A percentile compares a stretch with the other conserved stretches of the same genome.
Evolutionary conservation across 208 protist genomes (phyloP).

Genomic region (Crithidia thermophila): DNA sequence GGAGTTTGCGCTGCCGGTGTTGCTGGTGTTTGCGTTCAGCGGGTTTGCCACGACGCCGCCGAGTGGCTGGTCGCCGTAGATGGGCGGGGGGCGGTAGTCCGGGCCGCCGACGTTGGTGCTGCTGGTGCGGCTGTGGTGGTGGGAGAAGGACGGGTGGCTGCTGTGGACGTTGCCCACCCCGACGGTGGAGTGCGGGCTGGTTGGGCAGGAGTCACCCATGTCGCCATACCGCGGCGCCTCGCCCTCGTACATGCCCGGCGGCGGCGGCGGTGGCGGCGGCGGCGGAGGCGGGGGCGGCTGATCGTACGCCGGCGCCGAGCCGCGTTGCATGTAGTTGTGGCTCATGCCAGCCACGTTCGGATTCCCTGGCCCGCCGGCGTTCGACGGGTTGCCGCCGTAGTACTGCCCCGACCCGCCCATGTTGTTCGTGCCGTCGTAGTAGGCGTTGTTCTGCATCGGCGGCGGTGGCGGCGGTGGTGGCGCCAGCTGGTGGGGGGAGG

Average conservation of each 20-base stretch:
- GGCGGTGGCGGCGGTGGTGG: conserved; percentile 3
- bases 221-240: neutral
- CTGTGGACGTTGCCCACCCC: neutral
- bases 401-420: neutral
- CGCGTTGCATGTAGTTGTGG: neutral
- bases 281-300: neutral
- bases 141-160: conserved; percentile 9
- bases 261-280: neutral
- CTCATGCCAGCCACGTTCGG: no score
- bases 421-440: neutral
- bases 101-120: neutral
- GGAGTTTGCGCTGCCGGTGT: conserved; percentile 7
- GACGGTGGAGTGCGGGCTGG: neutral
- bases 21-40: neutral
- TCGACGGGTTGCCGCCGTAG: neutral
- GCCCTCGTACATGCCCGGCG: conserved; percentile 1
- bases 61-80: conserved; percentile 7
- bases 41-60: conserved; percentile 1
- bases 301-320: neutral
- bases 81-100: conserved; percentile 21
- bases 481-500: conserved; percentile 1
- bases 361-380: no score
- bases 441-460: neutral
- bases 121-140: conserved; percentile 12
- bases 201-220: neutral